Evolutionary conservation across 441 rosid species (phyloP), one percentile per base, ranked within the genome.

Genomic region (Syzygium syzygioides): DNA sequence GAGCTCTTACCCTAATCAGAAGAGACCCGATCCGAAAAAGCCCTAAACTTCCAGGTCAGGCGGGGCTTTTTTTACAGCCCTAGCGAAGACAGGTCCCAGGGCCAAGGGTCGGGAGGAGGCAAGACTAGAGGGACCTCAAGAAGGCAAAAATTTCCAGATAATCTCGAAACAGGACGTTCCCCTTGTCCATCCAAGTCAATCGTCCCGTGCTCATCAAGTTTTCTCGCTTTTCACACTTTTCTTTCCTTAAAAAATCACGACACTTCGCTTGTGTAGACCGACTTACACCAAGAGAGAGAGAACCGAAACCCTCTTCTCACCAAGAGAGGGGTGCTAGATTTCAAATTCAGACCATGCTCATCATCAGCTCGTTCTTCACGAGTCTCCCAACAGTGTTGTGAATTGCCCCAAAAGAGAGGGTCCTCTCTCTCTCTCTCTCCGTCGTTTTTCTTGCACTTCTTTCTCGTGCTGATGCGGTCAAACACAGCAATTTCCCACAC

Each of bases 141-240:
- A 25, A 57, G 14, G 62, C 62, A 25, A 25, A 25, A 55, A 25
- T 9, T 25, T 6, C 6, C 12, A 25, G 66, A 37, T 7, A n/a
- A 37, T 41, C 5, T 76, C 5, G 10, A 14, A 71, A 25, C 9
- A 0, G 6, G 28, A 34, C 25, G 8, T 10, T 37, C 7, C 0
- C 14, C 0, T 0, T 0, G 0, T 6, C 83, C 52, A 1, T 41
- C n/a, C 10, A 2, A 41, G 83, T 76, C n/a, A 26, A 76, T 76
- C 83, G 1, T 41, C 52, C 0, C n/a, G 52, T 20, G 83, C 28
- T 20, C 28, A 0, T 2, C 4, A 20, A 4, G 10, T 14, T 28
- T 41, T 37, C 17, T 23, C 9, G 9, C 3, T 12, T 37, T 23
- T 5, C n/a, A 25, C 6, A 9, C 45, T 4, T 25, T 71, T 34